Percentiles rank a stretch among this genome's conserved stretches.
phyloP scores from a whole-genome alignment of 257 asterid genomes.

The Buddleja alternifolia region DNA sequence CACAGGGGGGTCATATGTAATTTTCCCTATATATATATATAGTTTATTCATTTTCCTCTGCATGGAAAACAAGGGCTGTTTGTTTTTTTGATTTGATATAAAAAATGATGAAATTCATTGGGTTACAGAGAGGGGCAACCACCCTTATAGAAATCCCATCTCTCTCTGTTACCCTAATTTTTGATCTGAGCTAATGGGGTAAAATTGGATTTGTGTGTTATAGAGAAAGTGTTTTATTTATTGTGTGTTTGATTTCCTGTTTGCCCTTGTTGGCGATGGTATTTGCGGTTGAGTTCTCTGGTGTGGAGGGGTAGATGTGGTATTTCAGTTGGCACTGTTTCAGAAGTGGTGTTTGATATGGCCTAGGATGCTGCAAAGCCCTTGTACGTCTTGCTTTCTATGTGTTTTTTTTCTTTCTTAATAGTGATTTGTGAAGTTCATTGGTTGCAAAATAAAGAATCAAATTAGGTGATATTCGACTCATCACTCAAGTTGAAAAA shows the following conservation, averaged over 20 bases:
- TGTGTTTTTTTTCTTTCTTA: background rate
- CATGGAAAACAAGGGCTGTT: constrained; percentile 35
- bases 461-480: too few species aligned
- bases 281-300: background rate
- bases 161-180: constrained; percentile 28
- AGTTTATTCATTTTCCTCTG: background rate
- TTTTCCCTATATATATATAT: background rate
- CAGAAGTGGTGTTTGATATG: background rate
- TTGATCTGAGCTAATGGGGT: constrained; percentile 24
- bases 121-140: constrained; percentile 18
- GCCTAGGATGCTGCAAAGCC: background rate
- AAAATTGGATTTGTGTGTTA: background rate
- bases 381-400: constrained; percentile 15
- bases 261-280: constrained; percentile 21
- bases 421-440: too few species aligned
- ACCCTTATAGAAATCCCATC: constrained; percentile 17
- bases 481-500: too few species aligned
- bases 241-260: background rate
- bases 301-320: background rate
- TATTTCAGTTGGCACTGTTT: background rate
- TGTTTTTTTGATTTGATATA: background rate
- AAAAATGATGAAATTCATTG: constrained; percentile 12
- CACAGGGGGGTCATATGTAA: background rate
- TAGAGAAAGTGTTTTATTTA: background rate
- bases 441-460: too few species aligned